Evolutionary conservation across 169 alveolate species (phyloP).

Genomic region (Cystoisospora suis): DNA sequence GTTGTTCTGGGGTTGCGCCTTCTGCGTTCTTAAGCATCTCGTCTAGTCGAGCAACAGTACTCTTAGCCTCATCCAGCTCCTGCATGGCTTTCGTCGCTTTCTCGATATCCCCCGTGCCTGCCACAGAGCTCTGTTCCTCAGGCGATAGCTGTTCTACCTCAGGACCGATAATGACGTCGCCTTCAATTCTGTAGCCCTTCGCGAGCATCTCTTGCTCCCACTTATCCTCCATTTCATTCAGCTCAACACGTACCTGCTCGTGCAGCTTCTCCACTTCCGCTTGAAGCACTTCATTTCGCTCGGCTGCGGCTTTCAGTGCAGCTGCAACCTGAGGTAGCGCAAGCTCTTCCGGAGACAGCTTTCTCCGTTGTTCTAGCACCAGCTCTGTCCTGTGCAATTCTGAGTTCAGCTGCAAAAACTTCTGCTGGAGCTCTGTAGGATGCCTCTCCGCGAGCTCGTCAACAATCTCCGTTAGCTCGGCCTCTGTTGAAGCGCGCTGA

Average conservation of each 20-base stretch:
- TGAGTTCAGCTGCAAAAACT: not conserved
- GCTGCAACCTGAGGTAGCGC: slow-evolving; percentile 2
- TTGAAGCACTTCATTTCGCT: not conserved
- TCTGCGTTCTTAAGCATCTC: not conserved
- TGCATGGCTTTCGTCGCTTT: not conserved
- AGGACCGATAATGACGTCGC: slow-evolving; percentile 27
- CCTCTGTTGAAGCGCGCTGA: slow-evolving; percentile 28
- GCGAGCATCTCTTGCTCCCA: slow-evolving; percentile 38
- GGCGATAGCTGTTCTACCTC: slow-evolving; percentile 16
- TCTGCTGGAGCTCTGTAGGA: not conserved
- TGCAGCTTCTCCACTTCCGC: slow-evolving; percentile 44
- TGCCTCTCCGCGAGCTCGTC: slow-evolving; percentile 16
- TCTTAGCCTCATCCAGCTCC: not conserved
- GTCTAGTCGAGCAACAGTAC: not conserved
- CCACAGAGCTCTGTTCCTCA: not conserved
- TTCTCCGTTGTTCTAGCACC: not conserved
- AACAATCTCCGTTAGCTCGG: slow-evolving; percentile 7
- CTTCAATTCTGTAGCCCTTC: not conserved
- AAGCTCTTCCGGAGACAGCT: slow-evolving; percentile 36
- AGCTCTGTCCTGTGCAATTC: not conserved
- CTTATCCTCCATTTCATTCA: slow-evolving; percentile 26
- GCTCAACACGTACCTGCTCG: slow-evolving; percentile 25
- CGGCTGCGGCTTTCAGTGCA: slow-evolving; percentile 1
- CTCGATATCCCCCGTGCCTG: not conserved
- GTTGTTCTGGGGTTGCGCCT: not conserved